Evolutionary conservation across 441 rosid species (phyloP), one percentile per base, ranked within the genome.

Genomic region (Erysimum cheiri): DNA sequence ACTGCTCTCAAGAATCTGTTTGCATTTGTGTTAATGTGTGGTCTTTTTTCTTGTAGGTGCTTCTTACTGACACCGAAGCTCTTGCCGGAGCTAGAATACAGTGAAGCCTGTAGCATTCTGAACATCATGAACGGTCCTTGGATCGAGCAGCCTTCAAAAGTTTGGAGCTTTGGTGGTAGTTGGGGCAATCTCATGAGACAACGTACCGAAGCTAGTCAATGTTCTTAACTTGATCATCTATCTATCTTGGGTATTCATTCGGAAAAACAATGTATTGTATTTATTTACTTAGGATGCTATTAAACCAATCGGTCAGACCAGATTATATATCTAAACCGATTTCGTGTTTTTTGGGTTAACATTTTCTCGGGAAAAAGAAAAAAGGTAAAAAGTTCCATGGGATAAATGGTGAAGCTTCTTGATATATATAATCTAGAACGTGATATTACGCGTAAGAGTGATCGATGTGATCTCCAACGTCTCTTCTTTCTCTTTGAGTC

Each of bases 51-150:
- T 31, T 63, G 71, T 81, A 95, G 98, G 85, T 95, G 96, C 73
- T 95, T 92, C 88, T 79, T 95, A 60, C 85, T 95, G 15, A 95
- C 97, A 4, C 97, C 98, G 4, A 95, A 95, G 82, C 80, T 92
- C 73, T 86, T 95, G 57, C 87, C 95, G 0, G 89, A 92, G 77
- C 86, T 95, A 73, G 95, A 92, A 57, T 92, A 87, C 78, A 88
- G 92, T 19, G 93, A 92, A 75, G 98, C 95, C 1, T 90, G 98
- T 60, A 92, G 96, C 88, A 87, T 92, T 72, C 71, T 95, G 71
- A 92, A 90, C 70, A 89, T 95, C 80, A 90, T 95, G 98, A 95
- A 88, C 17, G 99, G 99, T 12, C 99, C 99, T 32, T 95, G 97
- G 97, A 92, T 92, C 19, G 86, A 84, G 60, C 85, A 86, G 80